phyloP scores from a whole-genome alignment of 306 rosid species.

The Cyclanthera cordifolia region DNA sequence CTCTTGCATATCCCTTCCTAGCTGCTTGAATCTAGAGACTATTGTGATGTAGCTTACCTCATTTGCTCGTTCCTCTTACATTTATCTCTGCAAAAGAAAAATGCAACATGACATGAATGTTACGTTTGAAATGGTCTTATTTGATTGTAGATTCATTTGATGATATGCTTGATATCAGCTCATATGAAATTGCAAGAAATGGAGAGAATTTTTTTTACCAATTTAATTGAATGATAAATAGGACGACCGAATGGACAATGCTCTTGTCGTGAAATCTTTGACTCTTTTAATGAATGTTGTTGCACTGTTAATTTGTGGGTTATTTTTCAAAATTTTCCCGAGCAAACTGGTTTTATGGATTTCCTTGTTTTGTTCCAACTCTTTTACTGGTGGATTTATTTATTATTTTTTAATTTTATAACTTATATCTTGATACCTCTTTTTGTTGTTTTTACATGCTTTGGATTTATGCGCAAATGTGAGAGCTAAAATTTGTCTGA shows the following conservation, averaged over 20 bases:
- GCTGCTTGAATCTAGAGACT: background rate
- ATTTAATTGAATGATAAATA: background rate
- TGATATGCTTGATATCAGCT: background rate
- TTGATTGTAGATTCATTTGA: background rate
- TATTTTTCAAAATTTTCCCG: background rate
- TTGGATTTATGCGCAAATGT: background rate
- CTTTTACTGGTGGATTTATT: background rate
- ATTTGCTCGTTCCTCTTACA: background rate
- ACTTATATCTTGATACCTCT: background rate
- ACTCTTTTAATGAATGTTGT: background rate
- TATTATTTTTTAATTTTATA: background rate
- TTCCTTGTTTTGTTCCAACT: background rate
- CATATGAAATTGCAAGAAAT: background rate
- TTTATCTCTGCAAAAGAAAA: conserved; percentile 7
- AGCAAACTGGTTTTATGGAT: background rate
- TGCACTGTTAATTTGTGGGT: background rate
- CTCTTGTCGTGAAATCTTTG: background rate
- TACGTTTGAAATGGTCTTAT: background rate
- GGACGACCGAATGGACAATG: background rate
- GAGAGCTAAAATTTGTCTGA: background rate
- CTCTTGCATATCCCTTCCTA: background rate
- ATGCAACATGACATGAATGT: background rate
- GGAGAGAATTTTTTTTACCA: background rate
- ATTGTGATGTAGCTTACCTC: background rate
- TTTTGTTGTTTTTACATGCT: background rate